Percentiles rank a stretch among this genome's conserved stretches.
Conservation (phyloP, 1,284 basidiomycete species). For the Naganishia cerealis region DNA sequence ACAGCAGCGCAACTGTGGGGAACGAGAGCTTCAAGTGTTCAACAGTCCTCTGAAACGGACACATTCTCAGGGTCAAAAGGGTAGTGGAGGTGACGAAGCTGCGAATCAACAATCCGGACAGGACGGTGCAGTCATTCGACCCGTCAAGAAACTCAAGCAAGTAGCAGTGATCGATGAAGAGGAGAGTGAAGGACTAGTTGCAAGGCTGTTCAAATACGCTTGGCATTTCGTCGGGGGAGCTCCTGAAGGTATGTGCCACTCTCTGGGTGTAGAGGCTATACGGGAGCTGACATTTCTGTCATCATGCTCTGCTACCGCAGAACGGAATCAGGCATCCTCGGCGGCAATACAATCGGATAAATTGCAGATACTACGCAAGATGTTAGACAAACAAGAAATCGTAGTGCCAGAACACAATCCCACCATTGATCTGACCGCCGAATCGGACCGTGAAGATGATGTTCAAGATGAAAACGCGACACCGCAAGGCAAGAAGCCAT, state of each 20-base stretch:
- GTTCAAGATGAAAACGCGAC: not conserved
- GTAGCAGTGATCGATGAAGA: not conserved
- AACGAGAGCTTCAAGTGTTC: not conserved
- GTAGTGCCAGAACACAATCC: constrained; percentile 14
- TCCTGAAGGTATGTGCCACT: constrained; percentile 4
- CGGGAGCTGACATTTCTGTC: not conserved
- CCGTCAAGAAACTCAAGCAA: constrained; percentile 17
- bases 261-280: not conserved
- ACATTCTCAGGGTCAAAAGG: not conserved
- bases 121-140: not conserved
- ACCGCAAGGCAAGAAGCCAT: not conserved
- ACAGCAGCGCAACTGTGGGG: not conserved
- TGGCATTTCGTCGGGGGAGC: constrained; percentile 15
- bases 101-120: not conserved
- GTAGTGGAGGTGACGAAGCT: not conserved
- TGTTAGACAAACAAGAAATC: constrained; percentile 21
- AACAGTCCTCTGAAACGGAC: constrained; percentile 20
- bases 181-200: constrained; percentile 2
- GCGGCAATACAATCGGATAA: constrained; percentile 21
- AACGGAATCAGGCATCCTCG: not conserved
- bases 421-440: constrained; percentile 17
- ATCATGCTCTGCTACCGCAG: not conserved
- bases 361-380: constrained; percentile 22
- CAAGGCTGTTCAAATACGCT: constrained; percentile 23
- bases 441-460: constrained; percentile 12